These are phyloP conservation scores for Zostera marina DNA, from an alignment of 116 monocot species.

Conservation along the genomic window DNA sequence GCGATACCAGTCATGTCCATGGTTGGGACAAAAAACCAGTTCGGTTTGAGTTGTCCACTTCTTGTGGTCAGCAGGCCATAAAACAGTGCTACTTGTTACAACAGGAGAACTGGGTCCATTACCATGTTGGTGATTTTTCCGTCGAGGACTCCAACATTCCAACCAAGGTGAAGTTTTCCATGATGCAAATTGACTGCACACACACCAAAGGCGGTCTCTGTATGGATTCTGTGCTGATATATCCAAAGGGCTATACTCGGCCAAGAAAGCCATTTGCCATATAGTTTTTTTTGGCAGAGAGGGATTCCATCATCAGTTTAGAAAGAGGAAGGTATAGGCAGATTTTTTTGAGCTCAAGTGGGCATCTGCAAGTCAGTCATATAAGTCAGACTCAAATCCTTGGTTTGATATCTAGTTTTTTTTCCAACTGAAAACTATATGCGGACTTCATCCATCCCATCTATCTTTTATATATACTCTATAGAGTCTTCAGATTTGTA, in stretches of 20 bases:
- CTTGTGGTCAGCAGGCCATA: conserved; percentile 35
- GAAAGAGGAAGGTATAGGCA: conserved; percentile 1
- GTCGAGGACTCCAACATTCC: conserved; percentile 15
- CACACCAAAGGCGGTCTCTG: conserved; percentile 73
- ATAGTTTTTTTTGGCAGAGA: conserved; percentile 3
- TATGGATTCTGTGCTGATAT: conserved; percentile 44
- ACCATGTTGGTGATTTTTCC: conserved; percentile 59
- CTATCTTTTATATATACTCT: no score
- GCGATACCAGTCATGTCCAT: conserved; percentile 33
- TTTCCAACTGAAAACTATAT: not conserved
- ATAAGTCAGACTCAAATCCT: not conserved
- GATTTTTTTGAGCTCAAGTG: conserved; percentile 10
- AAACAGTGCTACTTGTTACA: conserved; percentile 36
- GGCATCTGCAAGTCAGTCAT: conserved; percentile 7
- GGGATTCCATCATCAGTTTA: no score
- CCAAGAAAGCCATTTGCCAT: conserved; percentile 1
- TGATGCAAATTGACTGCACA: conserved; percentile 75
- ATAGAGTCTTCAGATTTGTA: no score
- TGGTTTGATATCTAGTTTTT: not conserved
- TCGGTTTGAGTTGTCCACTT: conserved; percentile 44
- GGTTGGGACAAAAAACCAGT: conserved; percentile 75
- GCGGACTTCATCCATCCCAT: not conserved
- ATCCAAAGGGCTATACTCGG: conserved; percentile 1
- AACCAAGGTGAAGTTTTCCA: conserved; percentile 48
- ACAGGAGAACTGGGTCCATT: conserved; percentile 37